Evolutionary conservation across 1,139 yeast species (phyloP).

Genomic region (Zygosaccharomyces pseudobailii): DNA sequence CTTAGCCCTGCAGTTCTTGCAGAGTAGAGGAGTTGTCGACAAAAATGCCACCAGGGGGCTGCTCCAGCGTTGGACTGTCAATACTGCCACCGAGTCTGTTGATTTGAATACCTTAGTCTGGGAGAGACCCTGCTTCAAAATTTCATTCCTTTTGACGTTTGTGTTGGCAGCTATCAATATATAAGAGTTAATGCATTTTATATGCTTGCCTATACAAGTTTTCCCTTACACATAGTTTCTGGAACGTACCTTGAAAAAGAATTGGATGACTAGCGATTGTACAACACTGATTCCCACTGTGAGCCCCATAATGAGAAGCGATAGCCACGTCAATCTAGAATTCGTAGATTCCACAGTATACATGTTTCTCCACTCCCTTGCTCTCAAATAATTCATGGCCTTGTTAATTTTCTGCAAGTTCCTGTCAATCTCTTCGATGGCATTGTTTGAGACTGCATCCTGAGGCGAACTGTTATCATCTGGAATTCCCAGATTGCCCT

Average conservation of each 20-base stretch:
- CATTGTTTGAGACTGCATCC: constrained; percentile 50
- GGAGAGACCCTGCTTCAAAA: constrained; percentile 24
- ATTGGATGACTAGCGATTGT: constrained; percentile 57
- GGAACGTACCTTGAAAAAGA: constrained; percentile 39
- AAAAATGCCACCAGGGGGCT: constrained; percentile 15
- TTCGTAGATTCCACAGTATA: constrained; percentile 65
- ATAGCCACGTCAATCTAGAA: constrained; percentile 58
- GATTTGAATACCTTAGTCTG: constrained; percentile 22
- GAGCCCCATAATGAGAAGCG: constrained; percentile 54
- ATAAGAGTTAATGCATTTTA: constrained; percentile 6
- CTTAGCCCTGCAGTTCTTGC: constrained; percentile 21
- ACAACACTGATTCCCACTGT: constrained; percentile 63
- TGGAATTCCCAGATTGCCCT: constrained; percentile 44
- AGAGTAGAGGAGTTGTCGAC: constrained; percentile 19
- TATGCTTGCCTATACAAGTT: constrained; percentile 7
- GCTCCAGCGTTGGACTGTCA: constrained; percentile 16
- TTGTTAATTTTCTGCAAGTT: constrained; percentile 56
- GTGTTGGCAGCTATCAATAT: constrained; percentile 23
- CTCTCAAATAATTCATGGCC: constrained; percentile 59
- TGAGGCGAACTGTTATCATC: constrained; percentile 48
- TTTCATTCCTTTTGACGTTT: constrained; percentile 21
- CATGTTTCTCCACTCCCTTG: constrained; percentile 71
- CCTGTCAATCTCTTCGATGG: constrained; percentile 54
- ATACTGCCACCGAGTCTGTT: constrained; percentile 17
- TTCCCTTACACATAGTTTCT: constrained; percentile 36